Percentiles rank a stretch among this genome's conserved stretches.
Evolutionary conservation across 306 rosid species (phyloP).

Genomic region (Trifolium fragiferum): DNA sequence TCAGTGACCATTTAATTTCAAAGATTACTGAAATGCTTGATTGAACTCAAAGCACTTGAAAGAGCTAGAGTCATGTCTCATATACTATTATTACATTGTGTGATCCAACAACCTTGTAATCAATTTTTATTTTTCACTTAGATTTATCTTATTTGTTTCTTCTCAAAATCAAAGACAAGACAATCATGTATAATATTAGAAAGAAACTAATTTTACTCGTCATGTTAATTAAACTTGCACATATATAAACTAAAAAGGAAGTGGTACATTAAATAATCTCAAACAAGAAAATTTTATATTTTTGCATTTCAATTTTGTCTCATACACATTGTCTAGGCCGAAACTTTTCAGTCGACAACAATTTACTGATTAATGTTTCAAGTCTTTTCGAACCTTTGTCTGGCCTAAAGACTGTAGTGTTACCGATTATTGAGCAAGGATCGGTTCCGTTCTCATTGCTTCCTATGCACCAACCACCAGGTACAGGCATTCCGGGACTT

Average conservation of each 20-base stretch:
- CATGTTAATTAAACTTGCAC: constrained; percentile 50
- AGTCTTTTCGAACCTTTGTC: constrained; percentile 78
- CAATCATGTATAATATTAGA: constrained; percentile 39
- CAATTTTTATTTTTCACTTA: constrained; percentile 47
- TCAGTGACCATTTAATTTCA: no score
- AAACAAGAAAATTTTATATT: neutral
- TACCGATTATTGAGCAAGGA: constrained; percentile 74
- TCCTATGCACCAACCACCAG: constrained; percentile 99
- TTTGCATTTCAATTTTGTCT: constrained; percentile 31
- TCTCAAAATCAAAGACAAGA: constrained; percentile 36
- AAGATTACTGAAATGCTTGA: neutral
- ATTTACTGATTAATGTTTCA: constrained; percentile 67
- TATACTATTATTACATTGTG: constrained; percentile 44
- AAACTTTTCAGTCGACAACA: constrained; percentile 72
- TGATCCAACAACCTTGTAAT: constrained; percentile 34
- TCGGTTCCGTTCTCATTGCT: constrained; percentile 76
- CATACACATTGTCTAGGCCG: constrained; percentile 87
- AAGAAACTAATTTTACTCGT: constrained; percentile 41
- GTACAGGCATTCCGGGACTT: constrained; percentile 72
- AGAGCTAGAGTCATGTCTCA: constrained; percentile 47
- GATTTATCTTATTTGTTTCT: constrained; percentile 44
- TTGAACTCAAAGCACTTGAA: constrained; percentile 22
- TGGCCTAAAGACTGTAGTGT: constrained; percentile 71
- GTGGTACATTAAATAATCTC: constrained; percentile 40
- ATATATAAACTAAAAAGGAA: constrained; percentile 43